Evolutionary conservation across 495 filamentous ascomycete species (phyloP).

Genomic region (Hypoxylon cercidicola): DNA sequence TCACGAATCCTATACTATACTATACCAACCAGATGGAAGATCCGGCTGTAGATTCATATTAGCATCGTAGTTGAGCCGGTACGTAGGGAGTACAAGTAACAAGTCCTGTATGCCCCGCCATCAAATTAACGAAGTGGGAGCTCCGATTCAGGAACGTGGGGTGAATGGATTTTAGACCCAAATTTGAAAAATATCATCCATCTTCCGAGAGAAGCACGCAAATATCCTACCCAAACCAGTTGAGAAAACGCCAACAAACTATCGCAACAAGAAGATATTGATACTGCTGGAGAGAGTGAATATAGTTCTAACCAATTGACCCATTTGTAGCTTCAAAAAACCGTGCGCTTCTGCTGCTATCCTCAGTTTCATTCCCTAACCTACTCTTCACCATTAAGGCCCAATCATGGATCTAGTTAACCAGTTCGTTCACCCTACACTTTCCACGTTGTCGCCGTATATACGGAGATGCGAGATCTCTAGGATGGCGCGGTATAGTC

Average conservation of each 20-base stretch:
- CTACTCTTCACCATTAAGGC: not conserved
- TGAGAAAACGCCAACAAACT: constrained; percentile 5
- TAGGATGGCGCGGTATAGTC: constrained; percentile 30
- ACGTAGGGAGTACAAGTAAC: not conserved
- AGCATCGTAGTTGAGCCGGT: constrained; percentile 10
- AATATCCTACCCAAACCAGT: constrained; percentile 8
- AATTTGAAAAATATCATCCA: constrained; percentile 35
- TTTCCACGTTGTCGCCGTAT: constrained; percentile 6
- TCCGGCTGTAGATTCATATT: constrained; percentile 1
- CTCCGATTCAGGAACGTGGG: constrained; percentile 62
- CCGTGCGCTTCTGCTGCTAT: constrained; percentile 4
- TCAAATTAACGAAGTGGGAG: constrained; percentile 42
- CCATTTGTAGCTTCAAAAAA: constrained; percentile 6
- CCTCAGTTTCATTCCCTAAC: not conserved
- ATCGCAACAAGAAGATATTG: not conserved
- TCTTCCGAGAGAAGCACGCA: constrained; percentile 24
- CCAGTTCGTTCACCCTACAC: constrained; percentile 68
- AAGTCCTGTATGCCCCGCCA: constrained; percentile 35
- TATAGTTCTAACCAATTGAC: constrained; percentile 20
- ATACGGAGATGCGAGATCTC: constrained; percentile 14
- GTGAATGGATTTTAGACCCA: constrained; percentile 34
- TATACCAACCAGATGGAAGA: too few species aligned
- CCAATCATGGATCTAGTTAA: constrained; percentile 82
- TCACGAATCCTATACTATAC: too few species aligned
- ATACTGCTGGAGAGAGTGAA: constrained; percentile 3